Evolutionary conservation across 164 flowering plant genomes (phyloP), one percentile per base, ranked within the genome.

Genomic region (Brasenia schreberi): DNA sequence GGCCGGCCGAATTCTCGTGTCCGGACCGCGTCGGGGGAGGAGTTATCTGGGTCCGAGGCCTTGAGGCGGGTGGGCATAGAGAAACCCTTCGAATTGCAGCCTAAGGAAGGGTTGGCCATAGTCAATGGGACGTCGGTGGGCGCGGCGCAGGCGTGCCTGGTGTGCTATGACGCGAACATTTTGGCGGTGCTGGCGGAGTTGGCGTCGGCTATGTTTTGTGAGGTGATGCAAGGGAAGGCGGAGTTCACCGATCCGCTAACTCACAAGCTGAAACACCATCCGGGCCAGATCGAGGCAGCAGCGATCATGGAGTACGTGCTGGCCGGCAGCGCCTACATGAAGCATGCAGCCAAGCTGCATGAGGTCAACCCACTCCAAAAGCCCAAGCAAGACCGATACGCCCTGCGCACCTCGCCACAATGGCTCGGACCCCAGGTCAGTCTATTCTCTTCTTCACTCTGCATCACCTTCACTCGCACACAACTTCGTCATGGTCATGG

Each of bases 281-380:
- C 79, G 10, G 81, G 81, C 3, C 81, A 78, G 68, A 78, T 78
- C 58, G 78, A 78, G 64, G 78, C 80, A 4, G 80, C 80, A 5
- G 80, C 80, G 42, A 64, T 78, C 11, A 78, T 78, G 78, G 81
- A 78, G 62, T 69, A 70, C 43, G 66, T 77, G 4, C 65, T 73
- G 42, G 77, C 61, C 2, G 77, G 74, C 23, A 69, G 79, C 61
- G 66, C 53, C 39, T 66, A 63, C 56, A 18, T 74, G 43, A 70
- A 74, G 16, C 63, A 58, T 12, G 73, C 76, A 2, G 49, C 66
- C 14, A 70, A 63, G 64, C 64, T 66, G 9, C 70, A 74, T 53
- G 76, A 74, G 44, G n/a, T 33, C 56, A 67, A 74, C 61, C 76
- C 70, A 3, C 58, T 74, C 12, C 73, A 70, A 67, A 74, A 74